phyloP scores from a whole-genome alignment of 208 protist genomes.

The Trypanosoma caninum region DNA sequence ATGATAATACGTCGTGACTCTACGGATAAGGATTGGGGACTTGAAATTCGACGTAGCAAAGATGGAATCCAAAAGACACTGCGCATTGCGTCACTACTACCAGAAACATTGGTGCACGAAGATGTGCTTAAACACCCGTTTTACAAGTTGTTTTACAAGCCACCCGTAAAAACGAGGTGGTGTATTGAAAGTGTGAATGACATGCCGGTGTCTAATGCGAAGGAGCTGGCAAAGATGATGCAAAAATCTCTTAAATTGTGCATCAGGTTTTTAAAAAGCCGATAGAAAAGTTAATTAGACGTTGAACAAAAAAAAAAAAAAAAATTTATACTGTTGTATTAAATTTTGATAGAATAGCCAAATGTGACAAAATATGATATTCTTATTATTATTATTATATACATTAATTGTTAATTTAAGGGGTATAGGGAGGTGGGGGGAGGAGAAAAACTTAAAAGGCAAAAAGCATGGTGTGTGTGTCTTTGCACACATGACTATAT shows the following conservation, averaged over 20 bases:
- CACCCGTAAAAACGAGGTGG: constrained; percentile 30
- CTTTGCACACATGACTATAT: too few species aligned
- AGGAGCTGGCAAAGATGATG: constrained; percentile 38
- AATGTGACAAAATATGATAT: too few species aligned
- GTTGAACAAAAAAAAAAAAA: too few species aligned
- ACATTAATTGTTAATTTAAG: too few species aligned
- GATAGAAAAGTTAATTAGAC: too few species aligned
- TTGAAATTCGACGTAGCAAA: constrained; percentile 30
- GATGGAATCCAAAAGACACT: constrained; percentile 12
- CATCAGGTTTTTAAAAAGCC: constrained; percentile 24
- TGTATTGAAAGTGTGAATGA: constrained; percentile 46
- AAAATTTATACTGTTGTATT: too few species aligned
- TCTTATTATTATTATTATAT: too few species aligned
- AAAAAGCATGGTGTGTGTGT: too few species aligned
- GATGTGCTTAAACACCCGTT: constrained; percentile 33
- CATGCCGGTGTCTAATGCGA: constrained; percentile 20
- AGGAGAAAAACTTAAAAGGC: too few species aligned
- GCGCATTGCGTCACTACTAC: constrained; percentile 19
- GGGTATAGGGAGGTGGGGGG: too few species aligned
- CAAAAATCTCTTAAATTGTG: constrained; percentile 19
- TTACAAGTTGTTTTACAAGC: constrained; percentile 32
- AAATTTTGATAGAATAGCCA: too few species aligned
- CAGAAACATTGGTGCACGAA: constrained; percentile 8
- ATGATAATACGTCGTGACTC: constrained; percentile 54
- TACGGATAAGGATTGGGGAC: constrained; percentile 39